These are phyloP conservation scores for Chrysoporthe austroafricana DNA, from an alignment of 2,329 filamentous ascomycete genomes.

Conservation along the genomic window DNA sequence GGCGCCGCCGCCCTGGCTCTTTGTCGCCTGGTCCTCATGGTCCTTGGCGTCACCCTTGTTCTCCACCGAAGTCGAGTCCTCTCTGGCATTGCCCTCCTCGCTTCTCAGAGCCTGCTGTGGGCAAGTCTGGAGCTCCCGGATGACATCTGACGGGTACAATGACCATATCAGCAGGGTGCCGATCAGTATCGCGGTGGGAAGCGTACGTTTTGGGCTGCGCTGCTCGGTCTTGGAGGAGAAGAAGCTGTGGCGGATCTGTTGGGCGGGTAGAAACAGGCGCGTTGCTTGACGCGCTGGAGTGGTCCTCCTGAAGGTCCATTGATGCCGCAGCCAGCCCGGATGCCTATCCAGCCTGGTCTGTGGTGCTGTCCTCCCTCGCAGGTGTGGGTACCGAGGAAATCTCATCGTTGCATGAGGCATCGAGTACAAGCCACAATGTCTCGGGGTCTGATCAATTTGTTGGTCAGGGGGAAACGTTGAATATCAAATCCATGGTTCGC, in stretches of 20 bases:
- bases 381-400: neutral
- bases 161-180: conserved; percentile 44
- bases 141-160: conserved; percentile 44
- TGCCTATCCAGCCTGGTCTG: neutral
- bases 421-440: too few relatives aligned
- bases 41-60: conserved; percentile 30
- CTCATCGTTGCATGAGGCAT: neutral
- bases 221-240: conserved; percentile 29
- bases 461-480: neutral
- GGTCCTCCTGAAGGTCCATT: neutral
- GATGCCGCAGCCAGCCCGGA: neutral
- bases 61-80: conserved; percentile 18
- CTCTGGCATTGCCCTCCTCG: conserved; percentile 24
- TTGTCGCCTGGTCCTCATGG: conserved; percentile 27
- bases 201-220: conserved; percentile 28
- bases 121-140: conserved; percentile 29
- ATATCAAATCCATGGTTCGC: neutral
- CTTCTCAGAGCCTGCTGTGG: conserved; percentile 25
- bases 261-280: neutral
- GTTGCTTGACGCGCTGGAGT: neutral
- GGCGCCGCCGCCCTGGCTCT: conserved; percentile 39
- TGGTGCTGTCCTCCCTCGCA: neutral
- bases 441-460: neutral
- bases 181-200: conserved; percentile 38
- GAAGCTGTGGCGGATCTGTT: conserved; percentile 22